Evolutionary conservation across 306 rosid genomes (phyloP).

Genomic region (Fagus crenata): DNA sequence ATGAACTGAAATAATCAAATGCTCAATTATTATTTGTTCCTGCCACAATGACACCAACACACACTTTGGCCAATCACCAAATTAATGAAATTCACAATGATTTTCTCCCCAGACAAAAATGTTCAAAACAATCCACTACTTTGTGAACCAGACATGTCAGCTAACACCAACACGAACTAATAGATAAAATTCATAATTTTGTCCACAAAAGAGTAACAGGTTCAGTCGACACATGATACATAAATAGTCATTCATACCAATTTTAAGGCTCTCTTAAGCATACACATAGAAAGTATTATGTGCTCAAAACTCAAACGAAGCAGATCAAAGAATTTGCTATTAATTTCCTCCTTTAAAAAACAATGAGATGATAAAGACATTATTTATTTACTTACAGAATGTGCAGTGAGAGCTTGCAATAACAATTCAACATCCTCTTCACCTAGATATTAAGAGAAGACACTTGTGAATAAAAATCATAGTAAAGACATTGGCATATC

Average conservation of each 20-base stretch:
- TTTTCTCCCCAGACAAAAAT: background rate
- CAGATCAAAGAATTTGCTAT: background rate
- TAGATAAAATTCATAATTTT: background rate
- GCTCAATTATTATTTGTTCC: background rate
- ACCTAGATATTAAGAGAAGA: conserved; percentile 53
- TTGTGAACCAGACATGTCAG: background rate
- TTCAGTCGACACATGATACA: background rate
- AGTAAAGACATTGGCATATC: conserved; percentile 6
- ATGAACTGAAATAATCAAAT: background rate
- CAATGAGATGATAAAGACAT: conserved; percentile 8
- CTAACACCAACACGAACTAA: background rate
- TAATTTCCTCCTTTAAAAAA: background rate
- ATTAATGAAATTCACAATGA: background rate
- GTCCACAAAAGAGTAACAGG: background rate
- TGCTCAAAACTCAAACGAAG: background rate
- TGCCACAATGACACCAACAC: background rate
- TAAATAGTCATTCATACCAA: background rate
- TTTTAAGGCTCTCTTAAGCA: background rate
- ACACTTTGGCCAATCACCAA: background rate
- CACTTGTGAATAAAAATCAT: conserved; percentile 12
- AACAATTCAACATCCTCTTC: conserved; percentile 58
- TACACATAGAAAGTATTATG: background rate
- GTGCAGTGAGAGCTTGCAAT: conserved; percentile 61
- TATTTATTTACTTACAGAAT: conserved; percentile 46
- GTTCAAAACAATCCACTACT: background rate